Conservation (phyloP, 805 yeast species). For the Debaryomyces tyrocola region DNA sequence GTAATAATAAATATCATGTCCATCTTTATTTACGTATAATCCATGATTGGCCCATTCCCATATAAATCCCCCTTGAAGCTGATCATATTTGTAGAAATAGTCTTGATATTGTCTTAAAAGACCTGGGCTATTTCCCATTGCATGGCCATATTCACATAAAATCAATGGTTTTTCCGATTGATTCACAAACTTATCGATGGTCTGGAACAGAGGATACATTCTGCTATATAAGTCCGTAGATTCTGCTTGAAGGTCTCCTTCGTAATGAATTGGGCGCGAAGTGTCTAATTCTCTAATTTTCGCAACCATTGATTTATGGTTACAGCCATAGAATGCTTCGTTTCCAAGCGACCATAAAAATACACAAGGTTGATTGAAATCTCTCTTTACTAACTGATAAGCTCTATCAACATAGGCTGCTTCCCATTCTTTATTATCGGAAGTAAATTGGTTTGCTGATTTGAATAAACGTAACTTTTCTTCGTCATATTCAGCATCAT, state of each 20-base stretch:
- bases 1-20: conserved; percentile 17
- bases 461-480: conserved; percentile 6
- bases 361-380: conserved; percentile 32
- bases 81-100: conserved; percentile 23
- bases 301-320: conserved; percentile 28
- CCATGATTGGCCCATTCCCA: conserved; percentile 46
- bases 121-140: conserved; percentile 42
- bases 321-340: conserved; percentile 33
- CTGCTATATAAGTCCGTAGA: conserved; percentile 27
- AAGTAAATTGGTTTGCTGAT: conserved; percentile 21
- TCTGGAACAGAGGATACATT: conserved; percentile 28
- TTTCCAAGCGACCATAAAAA: conserved; percentile 41
- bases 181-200: conserved; percentile 15
- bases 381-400: conserved; percentile 27
- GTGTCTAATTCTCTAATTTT: conserved; percentile 23
- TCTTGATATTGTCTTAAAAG: conserved; percentile 30
- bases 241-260: conserved; percentile 25
- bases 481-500: conserved; percentile 10
- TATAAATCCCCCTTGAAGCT: conserved; percentile 36
- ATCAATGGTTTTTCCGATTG: conserved; percentile 27
- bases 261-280: conserved; percentile 33
- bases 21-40: conserved; percentile 13
- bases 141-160: conserved; percentile 37
- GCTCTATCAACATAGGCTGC: conserved; percentile 35
- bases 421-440: conserved; percentile 30